Evolutionary conservation across 352 stramenopile species (phyloP), one percentile per base, ranked within the genome.

Genomic region (Blastocystis hominis): DNA sequence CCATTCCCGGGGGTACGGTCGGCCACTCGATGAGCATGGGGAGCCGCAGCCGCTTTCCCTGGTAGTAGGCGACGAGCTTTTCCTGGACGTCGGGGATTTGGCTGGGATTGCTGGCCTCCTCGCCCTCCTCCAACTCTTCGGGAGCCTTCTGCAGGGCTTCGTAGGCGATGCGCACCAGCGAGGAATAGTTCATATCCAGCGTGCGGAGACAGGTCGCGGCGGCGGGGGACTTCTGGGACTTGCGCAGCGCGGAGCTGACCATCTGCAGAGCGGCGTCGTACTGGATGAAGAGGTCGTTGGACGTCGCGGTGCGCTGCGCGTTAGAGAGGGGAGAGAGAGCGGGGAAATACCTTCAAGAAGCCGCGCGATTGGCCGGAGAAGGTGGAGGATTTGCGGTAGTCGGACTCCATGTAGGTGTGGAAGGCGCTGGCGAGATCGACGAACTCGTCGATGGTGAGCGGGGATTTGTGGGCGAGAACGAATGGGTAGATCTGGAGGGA

Each of bases 181-280:
- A 47, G 20, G 72, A 84, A 47, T 84, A 84, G 10, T 66, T 84
- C 20, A 84, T 36, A 24, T 84, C 72, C 4, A 84, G 72, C n/a
- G 72, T 68, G 5, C 40, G 72, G 24, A 84, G 53, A 3, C 55
- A 44, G 2, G 36, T 36, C 9, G 34, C 36, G 9, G 40, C 20
- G 9, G 70, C 50, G n/a, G 70, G 70, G n/a, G 15, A 63, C 5
- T 40, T 42, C 4, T 24, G 34, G 2, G 72, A 47, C 9, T 84
- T 42, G 36, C 13, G 17, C 4, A 84, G 38, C 3, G 44, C 34
- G 15, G 34, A 47, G 15, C 20, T 24, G 2, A 84, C 44, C 34
- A 66, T 53, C 50, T 68, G 72, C 40, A 84, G 55, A 20, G 72
- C 72, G 5, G 13, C 30, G 44, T 84, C 72, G 9, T 40, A 38